Conservation (phyloP, 2,329 filamentous ascomycete species). For the Coniochaeta sp. region DNA sequence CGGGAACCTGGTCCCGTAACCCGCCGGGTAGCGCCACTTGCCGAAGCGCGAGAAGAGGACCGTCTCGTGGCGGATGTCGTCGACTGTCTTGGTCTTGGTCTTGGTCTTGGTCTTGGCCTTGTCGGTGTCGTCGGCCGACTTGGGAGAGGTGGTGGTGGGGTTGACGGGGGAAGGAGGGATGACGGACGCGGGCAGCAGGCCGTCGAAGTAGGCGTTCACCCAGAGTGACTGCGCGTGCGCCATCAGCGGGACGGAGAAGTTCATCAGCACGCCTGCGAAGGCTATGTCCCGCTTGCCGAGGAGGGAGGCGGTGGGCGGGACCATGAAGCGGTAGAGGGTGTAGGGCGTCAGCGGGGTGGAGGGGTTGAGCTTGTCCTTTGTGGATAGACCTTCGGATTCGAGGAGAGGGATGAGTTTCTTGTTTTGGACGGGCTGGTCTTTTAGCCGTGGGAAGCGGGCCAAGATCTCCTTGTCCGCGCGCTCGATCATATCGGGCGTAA, state of each 20-base stretch:
- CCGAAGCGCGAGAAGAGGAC: constrained; percentile 62
- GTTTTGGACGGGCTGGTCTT: constrained; percentile 42
- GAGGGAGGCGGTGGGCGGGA: constrained; percentile 31
- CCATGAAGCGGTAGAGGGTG: constrained; percentile 39
- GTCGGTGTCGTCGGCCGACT: not conserved
- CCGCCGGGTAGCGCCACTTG: constrained; percentile 60
- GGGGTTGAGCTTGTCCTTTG: constrained; percentile 19
- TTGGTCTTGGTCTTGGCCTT: constrained; percentile 23
- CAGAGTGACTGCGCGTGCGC: constrained; percentile 49
- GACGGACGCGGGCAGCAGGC: constrained; percentile 28
- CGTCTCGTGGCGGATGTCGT: constrained; percentile 42
- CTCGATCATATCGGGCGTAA: constrained; percentile 29
- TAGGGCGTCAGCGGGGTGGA: constrained; percentile 27
- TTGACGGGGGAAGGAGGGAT: constrained; percentile 14
- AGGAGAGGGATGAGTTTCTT: constrained; percentile 35
- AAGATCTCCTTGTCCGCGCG: constrained; percentile 48
- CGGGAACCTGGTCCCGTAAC: constrained; percentile 54
- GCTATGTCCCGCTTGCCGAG: constrained; percentile 32
- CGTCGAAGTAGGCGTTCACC: constrained; percentile 58
- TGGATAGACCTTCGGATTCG: constrained; percentile 28
- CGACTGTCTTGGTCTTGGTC: constrained; percentile 29
- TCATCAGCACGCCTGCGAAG: constrained; percentile 37
- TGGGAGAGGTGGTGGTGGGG: not conserved
- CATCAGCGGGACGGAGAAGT: constrained; percentile 33
- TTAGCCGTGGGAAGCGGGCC: constrained; percentile 43